Percentiles rank a stretch among this genome's conserved stretches.
Evolutionary conservation across 176 grass and related monocot species (phyloP).

Genomic region (Oryza longistaminata): DNA sequence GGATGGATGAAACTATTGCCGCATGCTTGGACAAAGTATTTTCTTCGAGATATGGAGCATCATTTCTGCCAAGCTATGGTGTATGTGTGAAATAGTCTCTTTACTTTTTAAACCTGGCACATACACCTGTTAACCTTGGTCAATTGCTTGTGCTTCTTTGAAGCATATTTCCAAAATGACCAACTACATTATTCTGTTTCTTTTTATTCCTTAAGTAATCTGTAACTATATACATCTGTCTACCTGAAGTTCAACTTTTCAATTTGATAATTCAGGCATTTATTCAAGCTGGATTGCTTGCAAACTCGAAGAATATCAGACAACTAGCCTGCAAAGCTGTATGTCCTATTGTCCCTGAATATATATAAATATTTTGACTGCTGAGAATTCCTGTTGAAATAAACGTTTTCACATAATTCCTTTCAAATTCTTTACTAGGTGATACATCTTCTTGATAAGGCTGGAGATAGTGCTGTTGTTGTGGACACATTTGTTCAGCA

Average conservation of each 20-base stretch:
- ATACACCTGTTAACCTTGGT: neutral
- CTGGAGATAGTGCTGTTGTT: slow-evolving; percentile 49
- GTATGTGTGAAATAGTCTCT: slow-evolving; percentile 32
- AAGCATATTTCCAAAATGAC: neutral
- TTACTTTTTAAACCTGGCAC: neutral
- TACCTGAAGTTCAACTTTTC: neutral
- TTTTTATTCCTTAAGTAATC: neutral
- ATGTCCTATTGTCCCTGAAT: slow-evolving; percentile 36
- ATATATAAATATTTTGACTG: neutral
- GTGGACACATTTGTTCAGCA: slow-evolving; percentile 64
- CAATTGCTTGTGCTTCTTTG: neutral
- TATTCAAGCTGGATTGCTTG: slow-evolving; percentile 77
- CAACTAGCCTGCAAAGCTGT: slow-evolving; percentile 87
- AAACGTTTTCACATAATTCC: no score
- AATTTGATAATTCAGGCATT: slow-evolving; percentile 56
- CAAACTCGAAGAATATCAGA: slow-evolving; percentile 63
- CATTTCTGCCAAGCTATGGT: slow-evolving; percentile 63
- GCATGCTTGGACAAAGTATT: slow-evolving; percentile 90
- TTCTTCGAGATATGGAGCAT: slow-evolving; percentile 73
- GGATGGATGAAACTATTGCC: slow-evolving; percentile 55
- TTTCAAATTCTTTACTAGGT: slow-evolving; percentile 48
- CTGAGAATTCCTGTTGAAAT: no score
- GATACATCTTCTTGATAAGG: slow-evolving; percentile 68
- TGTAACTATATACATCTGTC: neutral
- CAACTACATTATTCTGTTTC: neutral